Evolutionary conservation across 106 monocot species (phyloP).

Genomic region (Triglochin maritima): DNA sequence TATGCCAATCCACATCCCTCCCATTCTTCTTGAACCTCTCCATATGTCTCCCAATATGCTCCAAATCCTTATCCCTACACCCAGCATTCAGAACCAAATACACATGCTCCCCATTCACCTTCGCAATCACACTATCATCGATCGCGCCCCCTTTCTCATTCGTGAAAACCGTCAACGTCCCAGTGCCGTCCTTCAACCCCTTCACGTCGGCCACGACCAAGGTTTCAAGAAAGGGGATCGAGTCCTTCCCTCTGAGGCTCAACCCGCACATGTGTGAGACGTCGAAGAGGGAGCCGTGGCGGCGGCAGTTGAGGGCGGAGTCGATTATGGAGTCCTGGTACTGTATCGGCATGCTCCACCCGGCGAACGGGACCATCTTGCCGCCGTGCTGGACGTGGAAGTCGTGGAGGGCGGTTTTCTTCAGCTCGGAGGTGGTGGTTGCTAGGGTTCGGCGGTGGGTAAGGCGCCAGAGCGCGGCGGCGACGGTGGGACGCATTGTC

Average conservation of each 20-base stretch:
- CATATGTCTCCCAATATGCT: conserved; percentile 85
- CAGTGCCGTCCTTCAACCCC: conserved; percentile 52
- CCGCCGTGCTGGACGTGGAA: conserved; percentile 83
- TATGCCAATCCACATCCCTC: conserved; percentile 65
- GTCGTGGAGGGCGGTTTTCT: conserved; percentile 79
- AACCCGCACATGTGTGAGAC: conserved; percentile 99
- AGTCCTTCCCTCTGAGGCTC: conserved; percentile 62
- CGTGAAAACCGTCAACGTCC: conserved; percentile 91
- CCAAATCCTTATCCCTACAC: conserved; percentile 88
- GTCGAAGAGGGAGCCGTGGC: conserved; percentile 74
- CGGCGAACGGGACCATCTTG: conserved; percentile 97
- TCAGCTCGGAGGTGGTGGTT: conserved; percentile 36
- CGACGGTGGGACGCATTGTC: background rate
- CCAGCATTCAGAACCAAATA: conserved; percentile 94
- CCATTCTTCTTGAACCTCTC: conserved; percentile 77
- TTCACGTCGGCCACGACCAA: conserved; percentile 83
- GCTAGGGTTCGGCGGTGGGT: conserved; percentile 5
- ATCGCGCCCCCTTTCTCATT: conserved; percentile 89
- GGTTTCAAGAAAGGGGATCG: conserved; percentile 53
- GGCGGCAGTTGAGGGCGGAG: conserved; percentile 80
- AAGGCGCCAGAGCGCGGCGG: conserved; percentile 10
- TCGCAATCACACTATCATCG: conserved; percentile 89
- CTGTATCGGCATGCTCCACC: conserved; percentile 98
- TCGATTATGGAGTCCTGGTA: conserved; percentile 98
- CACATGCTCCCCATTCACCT: conserved; percentile 59